Evolutionary conservation across 1,284 basidiomycete species (phyloP), one percentile per base, ranked within the genome.

Genomic region (Ganoderma lucidum): DNA sequence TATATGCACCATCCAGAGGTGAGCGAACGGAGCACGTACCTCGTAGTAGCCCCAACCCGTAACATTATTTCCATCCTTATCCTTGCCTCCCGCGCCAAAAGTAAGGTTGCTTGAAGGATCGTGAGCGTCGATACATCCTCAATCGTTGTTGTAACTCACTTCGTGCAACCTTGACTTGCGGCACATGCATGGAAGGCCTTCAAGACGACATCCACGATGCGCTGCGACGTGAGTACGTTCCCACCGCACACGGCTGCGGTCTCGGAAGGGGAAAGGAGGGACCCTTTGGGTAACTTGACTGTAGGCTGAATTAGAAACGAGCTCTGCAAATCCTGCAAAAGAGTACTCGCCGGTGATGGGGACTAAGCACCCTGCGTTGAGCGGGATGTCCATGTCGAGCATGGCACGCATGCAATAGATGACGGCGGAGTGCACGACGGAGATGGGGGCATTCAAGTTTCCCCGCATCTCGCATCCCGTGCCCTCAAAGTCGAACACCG

Each of bases 1-100:
- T 30, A 66, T 64, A 42, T 48, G 62, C 32, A 53, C 62, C 8
- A 8, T 19, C 10, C n/a, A 28, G 64, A 32, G 5, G 41, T 23
- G 28, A 32, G 23, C 3, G 44, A 32, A 6, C 17, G 2, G 42
- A 55, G 64, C 51, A 48, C 79, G 65, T 74, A 88, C 94, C 85
- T 98, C 96, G 79, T 98, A 98, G 81, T 97, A 98, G 1, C 97
- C 97, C 91, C 95, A 98, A 19, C 96, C 96, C 51, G 90, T 87
- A 71, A 87, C 85, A 73, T 87, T 88, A 58, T 89, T 89, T 0
- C 95, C 96, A 62, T 94, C 86, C 73, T 89, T 88, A 77, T 94
- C 91, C 79, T 96, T 96, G 6, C 96, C 96, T 30, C 95, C 96
- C 0, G 90, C 85, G 14, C 96, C 96, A 77, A 98, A 99, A 0